Evolutionary conservation across 1,284 basidiomycete genomes (phyloP), one percentile per base, ranked within the genome.

Genomic region (Cutaneotrichosporon mucoides): DNA sequence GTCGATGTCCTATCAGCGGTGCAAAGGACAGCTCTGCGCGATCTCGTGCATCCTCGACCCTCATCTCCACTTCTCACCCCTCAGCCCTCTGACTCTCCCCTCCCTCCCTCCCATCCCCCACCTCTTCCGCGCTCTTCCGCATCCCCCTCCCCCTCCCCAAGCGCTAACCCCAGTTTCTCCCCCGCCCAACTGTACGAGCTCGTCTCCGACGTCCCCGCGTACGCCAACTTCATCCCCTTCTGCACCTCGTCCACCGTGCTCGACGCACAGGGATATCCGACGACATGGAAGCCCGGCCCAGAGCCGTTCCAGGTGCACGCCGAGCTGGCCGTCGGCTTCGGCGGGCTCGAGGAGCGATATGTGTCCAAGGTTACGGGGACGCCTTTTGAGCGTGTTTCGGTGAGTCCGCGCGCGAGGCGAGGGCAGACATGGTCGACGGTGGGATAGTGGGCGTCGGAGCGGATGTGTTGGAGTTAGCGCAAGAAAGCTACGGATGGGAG

Each of bases 251-350:
- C 92, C 2, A 85, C 84, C 33, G 84, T 96, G 46, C 79, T 93
- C 43, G 75, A 75, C 40, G 73, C 42, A 43, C 40, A 55, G 8
- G 62, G 62, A 11, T 50, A 47, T 46, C 53, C 65, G 48, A 62
- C 47, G 36, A 52, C 64, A 12, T 76, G 70, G 73, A 65, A 60
- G 50, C 70, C 69, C 49, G 68, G 76, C 49, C 76, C 80, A 55
- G 72, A 80, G 63, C 74, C 71, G 24, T 82, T 81, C 57, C 70
- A 82, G 45, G 85, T 93, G 79, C 84, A 92, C 44, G 93, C 89
- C 9, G 91, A 97, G 73, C 81, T 98, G 59, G 86, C 86, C 0
- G 89, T 96, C 33, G 92, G 92, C 0, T 98, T 97, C 73, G 84
- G 93, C 64, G 83, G 86, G 6, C 88, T 97, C 70, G 83, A 84